phyloP scores from a whole-genome alignment of 352 stramenopile genomes.

The Globisporangium solare region DNA sequence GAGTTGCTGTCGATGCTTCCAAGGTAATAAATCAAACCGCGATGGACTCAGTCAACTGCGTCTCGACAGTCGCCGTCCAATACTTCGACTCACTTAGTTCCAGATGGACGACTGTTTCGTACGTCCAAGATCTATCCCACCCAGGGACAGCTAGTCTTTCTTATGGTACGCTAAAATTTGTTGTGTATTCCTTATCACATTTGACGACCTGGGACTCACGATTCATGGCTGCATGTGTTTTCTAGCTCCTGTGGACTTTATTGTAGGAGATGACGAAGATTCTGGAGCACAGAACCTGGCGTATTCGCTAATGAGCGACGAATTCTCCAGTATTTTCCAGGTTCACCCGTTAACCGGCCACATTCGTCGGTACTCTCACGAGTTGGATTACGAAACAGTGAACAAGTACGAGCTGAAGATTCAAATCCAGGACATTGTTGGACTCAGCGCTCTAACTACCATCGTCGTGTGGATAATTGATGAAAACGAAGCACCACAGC shows the following conservation, averaged over 20 bases:
- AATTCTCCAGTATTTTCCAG: slow-evolving; percentile 1
- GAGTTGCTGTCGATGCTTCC: slow-evolving; percentile 18
- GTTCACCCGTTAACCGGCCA: slow-evolving; percentile 19
- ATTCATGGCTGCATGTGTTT: neutral
- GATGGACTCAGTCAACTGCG: slow-evolving; percentile 14
- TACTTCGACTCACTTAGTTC: slow-evolving; percentile 16
- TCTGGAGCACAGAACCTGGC: slow-evolving; percentile 3
- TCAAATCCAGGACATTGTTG: slow-evolving; percentile 14
- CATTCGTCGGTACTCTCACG: slow-evolving; percentile 11
- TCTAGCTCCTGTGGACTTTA: slow-evolving; percentile 8
- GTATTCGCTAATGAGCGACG: slow-evolving; percentile 6
- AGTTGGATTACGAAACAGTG: slow-evolving; percentile 28
- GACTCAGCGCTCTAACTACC: slow-evolving; percentile 10
- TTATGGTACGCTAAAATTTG: slow-evolving; percentile 21
- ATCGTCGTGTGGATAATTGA: slow-evolving; percentile 29
- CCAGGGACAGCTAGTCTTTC: slow-evolving; percentile 17
- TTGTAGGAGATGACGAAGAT: slow-evolving; percentile 11
- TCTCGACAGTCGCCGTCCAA: slow-evolving; percentile 19
- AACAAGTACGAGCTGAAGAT: slow-evolving; percentile 25
- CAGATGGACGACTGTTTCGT: slow-evolving; percentile 19
- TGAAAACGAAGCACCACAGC: slow-evolving; percentile 23
- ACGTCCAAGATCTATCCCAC: slow-evolving; percentile 14
- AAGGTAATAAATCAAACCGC: slow-evolving; percentile 25
- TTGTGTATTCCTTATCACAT: neutral
- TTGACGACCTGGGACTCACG: neutral